A percentile compares a stretch with the other conserved stretches of the same genome.
These are phyloP conservation scores for Lodderomyces margitis DNA, from an alignment of 1,139 yeast species.

Conservation along the genomic window DNA sequence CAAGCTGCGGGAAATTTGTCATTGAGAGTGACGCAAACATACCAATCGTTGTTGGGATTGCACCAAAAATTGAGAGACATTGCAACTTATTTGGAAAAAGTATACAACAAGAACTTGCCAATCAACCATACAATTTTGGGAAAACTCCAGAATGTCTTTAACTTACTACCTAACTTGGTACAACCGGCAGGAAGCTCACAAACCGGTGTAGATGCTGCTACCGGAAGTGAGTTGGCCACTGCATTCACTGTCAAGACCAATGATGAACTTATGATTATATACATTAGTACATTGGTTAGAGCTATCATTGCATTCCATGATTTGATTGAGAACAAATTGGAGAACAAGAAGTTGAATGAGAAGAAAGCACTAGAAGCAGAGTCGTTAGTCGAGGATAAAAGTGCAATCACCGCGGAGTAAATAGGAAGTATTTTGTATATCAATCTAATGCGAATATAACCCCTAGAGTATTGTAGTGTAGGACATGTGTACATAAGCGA, in stretches of 20 bases:
- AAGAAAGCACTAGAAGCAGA: slow-evolving; percentile 21
- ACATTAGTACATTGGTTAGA: slow-evolving; percentile 84
- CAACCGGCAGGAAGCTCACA: slow-evolving; percentile 8
- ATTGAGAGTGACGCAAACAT: slow-evolving; percentile 80
- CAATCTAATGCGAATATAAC: too few relatives aligned
- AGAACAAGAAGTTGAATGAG: slow-evolving; percentile 60
- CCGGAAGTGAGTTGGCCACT: slow-evolving; percentile 55
- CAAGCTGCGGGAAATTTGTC: slow-evolving; percentile 95
- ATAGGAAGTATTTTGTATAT: too few relatives aligned
- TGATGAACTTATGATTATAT: slow-evolving; percentile 92
- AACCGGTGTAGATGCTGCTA: slow-evolving; percentile 20
- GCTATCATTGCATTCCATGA: slow-evolving; percentile 97
- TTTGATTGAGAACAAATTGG: slow-evolving; percentile 91
- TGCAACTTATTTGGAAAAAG: slow-evolving; percentile 74
- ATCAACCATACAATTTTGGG: slow-evolving; percentile 89
- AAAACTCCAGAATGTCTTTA: slow-evolving; percentile 91
- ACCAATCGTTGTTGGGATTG: slow-evolving; percentile 83
- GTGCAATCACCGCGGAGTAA: slow-evolving; percentile 11
- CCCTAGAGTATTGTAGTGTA: too few relatives aligned
- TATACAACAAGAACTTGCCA: slow-evolving; percentile 70
- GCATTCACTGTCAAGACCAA: slow-evolving; percentile 92
- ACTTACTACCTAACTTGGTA: slow-evolving; percentile 80
- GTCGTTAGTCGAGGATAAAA: slow-evolving; percentile 11
- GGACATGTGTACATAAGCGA: too few relatives aligned
- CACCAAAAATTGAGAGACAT: slow-evolving; percentile 80